Percentiles rank a stretch among this genome's conserved stretches.
Evolutionary conservation across 164 flowering plant genomes (phyloP).

Genomic region (Stephania cephalantha): DNA sequence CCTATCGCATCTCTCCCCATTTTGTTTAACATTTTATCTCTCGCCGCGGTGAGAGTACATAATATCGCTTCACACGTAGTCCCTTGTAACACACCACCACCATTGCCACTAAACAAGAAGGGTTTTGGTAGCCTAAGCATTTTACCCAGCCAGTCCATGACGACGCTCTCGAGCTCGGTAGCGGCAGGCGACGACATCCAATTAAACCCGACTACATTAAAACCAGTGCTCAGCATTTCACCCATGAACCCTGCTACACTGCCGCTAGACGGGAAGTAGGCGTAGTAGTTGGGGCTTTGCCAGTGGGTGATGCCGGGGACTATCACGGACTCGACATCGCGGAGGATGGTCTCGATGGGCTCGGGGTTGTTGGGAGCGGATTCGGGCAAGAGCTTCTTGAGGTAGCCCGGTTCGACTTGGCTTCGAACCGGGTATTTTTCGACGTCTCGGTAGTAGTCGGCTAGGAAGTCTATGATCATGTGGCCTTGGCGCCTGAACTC

Average conservation of each 20-base stretch:
- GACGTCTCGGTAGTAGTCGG: constrained; percentile 48
- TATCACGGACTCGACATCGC: constrained; percentile 40
- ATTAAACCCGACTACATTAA: constrained; percentile 59
- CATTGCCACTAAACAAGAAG: constrained; percentile 46
- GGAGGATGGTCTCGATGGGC: constrained; percentile 40
- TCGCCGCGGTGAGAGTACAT: constrained; percentile 41
- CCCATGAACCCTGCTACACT: constrained; percentile 58
- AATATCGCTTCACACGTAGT: constrained; percentile 62
- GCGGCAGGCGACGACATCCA: constrained; percentile 74
- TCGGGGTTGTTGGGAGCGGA: constrained; percentile 49
- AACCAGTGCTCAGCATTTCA: constrained; percentile 54
- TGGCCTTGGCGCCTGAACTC: constrained; percentile 57
- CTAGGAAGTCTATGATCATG: constrained; percentile 52
- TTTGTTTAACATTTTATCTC: constrained; percentile 33
- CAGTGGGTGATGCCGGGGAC: constrained; percentile 70
- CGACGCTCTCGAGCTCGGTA: constrained; percentile 46
- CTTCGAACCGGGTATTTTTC: constrained; percentile 57
- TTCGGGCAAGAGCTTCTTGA: constrained; percentile 32
- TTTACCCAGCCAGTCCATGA: constrained; percentile 52
- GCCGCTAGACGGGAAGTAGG: constrained; percentile 47
- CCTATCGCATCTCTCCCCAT: constrained; percentile 29
- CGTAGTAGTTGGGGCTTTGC: constrained; percentile 64
- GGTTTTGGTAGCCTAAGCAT: constrained; percentile 39
- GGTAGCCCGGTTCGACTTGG: constrained; percentile 69
- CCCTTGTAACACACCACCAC: constrained; percentile 71